A percentile compares a stretch with the other conserved stretches of the same genome.
These are phyloP conservation scores for Solanum habrochaites DNA, from an alignment of 257 asterid species.

Conservation along the genomic window DNA sequence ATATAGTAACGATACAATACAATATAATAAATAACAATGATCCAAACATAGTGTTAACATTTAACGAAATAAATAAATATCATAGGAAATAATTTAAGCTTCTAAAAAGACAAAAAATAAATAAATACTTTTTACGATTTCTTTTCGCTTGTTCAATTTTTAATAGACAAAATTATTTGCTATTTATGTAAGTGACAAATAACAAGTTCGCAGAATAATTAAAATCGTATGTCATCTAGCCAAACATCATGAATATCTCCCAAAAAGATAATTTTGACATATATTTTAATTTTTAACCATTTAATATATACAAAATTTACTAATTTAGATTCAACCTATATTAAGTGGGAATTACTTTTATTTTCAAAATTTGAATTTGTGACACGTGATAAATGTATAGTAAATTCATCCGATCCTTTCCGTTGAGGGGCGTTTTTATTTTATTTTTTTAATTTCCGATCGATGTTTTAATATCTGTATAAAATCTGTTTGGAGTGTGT, in stretches of 20 bases:
- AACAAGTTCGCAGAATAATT: neutral
- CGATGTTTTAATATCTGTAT: too few species aligned
- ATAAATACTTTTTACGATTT: neutral
- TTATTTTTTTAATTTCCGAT: too few species aligned
- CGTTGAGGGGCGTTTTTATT: rapidly evolving
- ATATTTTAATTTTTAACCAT: neutral
- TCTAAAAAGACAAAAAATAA: neutral
- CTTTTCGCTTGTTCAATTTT: neutral
- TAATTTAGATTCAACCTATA: neutral
- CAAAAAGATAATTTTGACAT: neutral
- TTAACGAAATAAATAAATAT: neutral
- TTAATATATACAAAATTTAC: neutral
- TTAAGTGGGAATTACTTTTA: neutral
- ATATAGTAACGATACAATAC: too few species aligned
- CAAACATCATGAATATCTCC: neutral
- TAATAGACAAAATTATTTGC: neutral
- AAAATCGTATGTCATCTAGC: neutral
- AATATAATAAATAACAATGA: too few species aligned
- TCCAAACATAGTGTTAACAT: too few species aligned
- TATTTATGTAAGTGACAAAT: neutral
- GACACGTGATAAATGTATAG: neutral
- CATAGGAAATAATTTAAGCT: neutral
- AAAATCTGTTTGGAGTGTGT: rapidly evolving
- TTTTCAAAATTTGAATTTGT: neutral
- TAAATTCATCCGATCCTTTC: neutral